phyloP scores from a whole-genome alignment of 352 stramenopile genomes.

The Globisporangium rhizosaccharum region DNA sequence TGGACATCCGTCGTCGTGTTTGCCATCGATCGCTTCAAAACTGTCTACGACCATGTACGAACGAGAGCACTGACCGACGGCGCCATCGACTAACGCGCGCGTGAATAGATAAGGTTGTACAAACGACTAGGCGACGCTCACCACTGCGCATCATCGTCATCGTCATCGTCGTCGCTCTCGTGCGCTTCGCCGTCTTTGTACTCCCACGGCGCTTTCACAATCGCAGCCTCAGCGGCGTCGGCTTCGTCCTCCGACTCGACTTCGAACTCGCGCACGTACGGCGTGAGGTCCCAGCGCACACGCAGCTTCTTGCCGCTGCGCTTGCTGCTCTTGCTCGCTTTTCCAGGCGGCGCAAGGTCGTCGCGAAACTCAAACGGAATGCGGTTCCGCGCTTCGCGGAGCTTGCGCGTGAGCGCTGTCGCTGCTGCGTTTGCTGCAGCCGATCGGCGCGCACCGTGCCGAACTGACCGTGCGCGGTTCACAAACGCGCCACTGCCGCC shows the following conservation, averaged over 20 bases:
- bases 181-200: constrained; percentile 11
- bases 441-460: constrained; percentile 32
- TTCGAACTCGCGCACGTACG: constrained; percentile 51
- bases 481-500: constrained; percentile 17
- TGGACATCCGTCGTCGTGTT: too few relatives aligned
- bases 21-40: too few relatives aligned
- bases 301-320: constrained; percentile 26
- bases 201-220: constrained; percentile 18
- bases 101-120: neutral
- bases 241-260: constrained; percentile 50
- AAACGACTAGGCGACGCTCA: neutral
- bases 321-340: constrained; percentile 24
- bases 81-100: too few relatives aligned
- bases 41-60: too few relatives aligned
- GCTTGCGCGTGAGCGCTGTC: constrained; percentile 32
- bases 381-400: constrained; percentile 42
- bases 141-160: constrained; percentile 14
- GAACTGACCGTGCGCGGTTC: constrained; percentile 37
- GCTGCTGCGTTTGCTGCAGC: constrained; percentile 18
- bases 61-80: too few relatives aligned
- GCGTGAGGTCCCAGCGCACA: constrained; percentile 39
- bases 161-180: constrained; percentile 36
- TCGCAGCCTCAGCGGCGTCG: constrained; percentile 25
- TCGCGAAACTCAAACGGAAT: constrained; percentile 58
- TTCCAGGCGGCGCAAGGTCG: constrained; percentile 25